Base-by-base conservation (phyloP, 805 yeast species). In the Brettanomyces bruxellensis region DNA sequence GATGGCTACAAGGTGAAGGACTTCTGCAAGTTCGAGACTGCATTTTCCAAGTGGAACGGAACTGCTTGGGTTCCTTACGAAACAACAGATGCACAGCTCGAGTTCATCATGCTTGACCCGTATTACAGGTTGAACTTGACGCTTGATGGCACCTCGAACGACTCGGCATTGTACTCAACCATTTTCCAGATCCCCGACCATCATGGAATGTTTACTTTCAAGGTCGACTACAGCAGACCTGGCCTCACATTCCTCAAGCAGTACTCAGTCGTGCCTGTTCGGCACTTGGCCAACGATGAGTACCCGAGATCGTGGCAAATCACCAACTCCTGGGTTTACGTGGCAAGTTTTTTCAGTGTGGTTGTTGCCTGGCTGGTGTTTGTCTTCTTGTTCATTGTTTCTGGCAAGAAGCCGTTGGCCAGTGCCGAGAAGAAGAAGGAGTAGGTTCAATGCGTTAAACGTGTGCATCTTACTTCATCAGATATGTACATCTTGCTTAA, bases 271-370 rank as follows among this genome's bases (percentile, higher is more conserved):
- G 87, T 88, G 45, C 81, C 98, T 2, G 81, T 93, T 41, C 81
- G 98, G 64, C 98, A 93, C 65, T 75, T 86, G 58, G 97, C 98
- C 49, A 91, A 90, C 64, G 95, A 93, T 62, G 99, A 95, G 69
- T 93, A 81, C 70, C 81, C 83, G 50, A 79, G 98, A 66, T 83
- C 95, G 40, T 93, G 93, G 91, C 86, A 85, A 50, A 91, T 93
- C 58, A 73, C 95, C 28, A 90, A 90, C 65, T 78, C 97, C 1
- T 88, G 96, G 95, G 88, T 90, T 44, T 93, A 93, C 62, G 66
- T 91, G 50, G 72, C 85, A 23, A 75, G 89, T 43, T 81, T 90
- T 13, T 66, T 65, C 3, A 67, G 81, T 34, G 96, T 95, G 23
- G 78, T 83, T 30, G 56, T 67, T 25, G 85, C 83, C 1, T 93